Evolutionary conservation across 192 early-diverging fungal species (phyloP).

Genomic region (Coemansia sp.): DNA sequence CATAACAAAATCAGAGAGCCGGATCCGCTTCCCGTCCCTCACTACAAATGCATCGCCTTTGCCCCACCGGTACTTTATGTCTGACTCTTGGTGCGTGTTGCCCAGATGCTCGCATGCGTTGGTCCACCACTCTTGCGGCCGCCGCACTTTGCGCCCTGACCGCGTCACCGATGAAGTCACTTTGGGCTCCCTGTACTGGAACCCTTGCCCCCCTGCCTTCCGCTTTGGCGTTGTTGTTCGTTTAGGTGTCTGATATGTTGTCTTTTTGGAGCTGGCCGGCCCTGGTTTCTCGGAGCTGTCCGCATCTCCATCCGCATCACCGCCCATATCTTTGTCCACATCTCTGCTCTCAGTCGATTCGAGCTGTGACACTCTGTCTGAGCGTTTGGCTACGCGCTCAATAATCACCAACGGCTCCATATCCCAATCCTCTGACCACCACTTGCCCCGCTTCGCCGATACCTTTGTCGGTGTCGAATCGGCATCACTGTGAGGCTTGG

Average conservation of each 20-base stretch:
- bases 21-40: constrained; percentile 36
- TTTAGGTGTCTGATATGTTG: neutral
- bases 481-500: neutral
- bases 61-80: constrained; percentile 48
- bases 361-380: neutral
- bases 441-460: neutral
- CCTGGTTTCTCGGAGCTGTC: neutral
- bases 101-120: constrained; percentile 42
- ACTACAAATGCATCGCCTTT: constrained; percentile 35
- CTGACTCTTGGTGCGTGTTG: constrained; percentile 24
- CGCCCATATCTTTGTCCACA: too few relatives aligned
- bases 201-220: constrained; percentile 11
- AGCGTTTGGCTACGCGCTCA: neutral
- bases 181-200: constrained; percentile 25
- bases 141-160: constrained; percentile 40
- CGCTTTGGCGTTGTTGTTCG: constrained; percentile 14
- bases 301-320: too few relatives aligned
- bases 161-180: constrained; percentile 31
- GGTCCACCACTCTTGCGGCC: constrained; percentile 50
- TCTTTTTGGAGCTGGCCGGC: neutral
- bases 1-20: constrained; percentile 29
- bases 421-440: neutral
- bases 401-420: constrained; percentile 2
- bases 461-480: neutral
- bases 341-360: neutral